Base-by-base conservation (phyloP, 306 rosid species). In the Astragalus glycyphyllos region DNA sequence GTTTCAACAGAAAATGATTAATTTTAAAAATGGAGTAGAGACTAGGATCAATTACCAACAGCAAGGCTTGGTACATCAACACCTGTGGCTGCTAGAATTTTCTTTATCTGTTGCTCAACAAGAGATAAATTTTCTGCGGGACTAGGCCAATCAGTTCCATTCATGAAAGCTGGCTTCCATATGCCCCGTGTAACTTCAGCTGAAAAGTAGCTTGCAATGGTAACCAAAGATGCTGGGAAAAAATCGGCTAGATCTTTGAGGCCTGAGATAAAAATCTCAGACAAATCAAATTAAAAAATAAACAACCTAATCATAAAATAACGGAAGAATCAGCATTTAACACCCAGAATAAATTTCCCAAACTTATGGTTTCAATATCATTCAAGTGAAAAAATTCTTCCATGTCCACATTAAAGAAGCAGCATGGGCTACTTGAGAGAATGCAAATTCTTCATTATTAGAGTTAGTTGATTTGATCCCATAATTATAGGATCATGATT, bases 61-160 rank as follows among this genome's bases (percentile, higher is more conserved):
- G 82, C 79, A 71, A 90, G 97, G 88, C 96, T 90, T 65, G 98
- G 97, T 45, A 89, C 97, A 81, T 94, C 88, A 75, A 94, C 96
- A 58, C 97, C 97, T 1, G 98, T 92, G 55, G 88, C 89, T 35
- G 95, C 98, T 29, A 94, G 75, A 45, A 89, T 89, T 73, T 90
- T 86, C 75, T 89, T 90, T 54, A 94, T 87, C 75, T 89, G 95
- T 79, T 90, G 91, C 80, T 94, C 96, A 75, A 89, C 86, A 26
- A 13, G 62, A 63, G 92, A 84, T 77, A 94, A 85, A 77, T 89
- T 94, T 70, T 89, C 92, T n/a, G 98, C 94, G 63, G 98, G 97
- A 86, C 95, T 94, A 45, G 97, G 98, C 98, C 98, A 94, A 82
- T 90, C 98, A 58, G 80, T 87, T 84, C 97, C 98, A 60, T 94